A percentile compares a stretch with the other conserved stretches of the same genome.
Evolutionary conservation across 306 rosid genomes (phyloP).

Genomic region (Pterocarpus macrocarpus): DNA sequence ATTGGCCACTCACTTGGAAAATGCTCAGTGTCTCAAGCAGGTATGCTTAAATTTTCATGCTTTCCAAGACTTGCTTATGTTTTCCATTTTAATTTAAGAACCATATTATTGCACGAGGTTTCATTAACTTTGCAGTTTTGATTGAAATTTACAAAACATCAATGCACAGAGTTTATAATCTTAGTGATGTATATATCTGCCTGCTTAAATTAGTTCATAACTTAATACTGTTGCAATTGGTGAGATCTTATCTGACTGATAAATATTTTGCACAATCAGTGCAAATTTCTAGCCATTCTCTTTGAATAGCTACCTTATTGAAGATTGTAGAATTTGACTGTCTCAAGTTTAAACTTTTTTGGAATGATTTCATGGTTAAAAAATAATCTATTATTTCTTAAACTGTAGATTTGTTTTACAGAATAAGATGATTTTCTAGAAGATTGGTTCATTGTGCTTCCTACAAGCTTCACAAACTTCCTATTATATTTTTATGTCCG

Average conservation of each 20-base stretch:
- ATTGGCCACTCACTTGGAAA: slow-evolving; percentile 74
- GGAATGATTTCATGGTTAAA: slow-evolving; percentile 11
- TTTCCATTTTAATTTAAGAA: slow-evolving; percentile 2
- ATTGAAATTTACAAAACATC: slow-evolving; percentile 15
- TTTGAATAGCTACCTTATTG: background rate
- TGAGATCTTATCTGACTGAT: slow-evolving; percentile 32
- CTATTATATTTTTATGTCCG: background rate
- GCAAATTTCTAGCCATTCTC: slow-evolving; percentile 2
- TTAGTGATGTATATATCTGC: slow-evolving; percentile 8
- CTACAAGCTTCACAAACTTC: background rate
- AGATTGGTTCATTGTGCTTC: background rate
- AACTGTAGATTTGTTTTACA: background rate
- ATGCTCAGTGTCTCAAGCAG: slow-evolving; percentile 69
- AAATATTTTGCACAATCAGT: slow-evolving; percentile 7
- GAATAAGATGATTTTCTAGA: background rate
- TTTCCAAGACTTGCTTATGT: background rate
- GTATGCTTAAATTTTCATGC: slow-evolving; percentile 48
- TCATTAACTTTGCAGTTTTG: slow-evolving; percentile 16
- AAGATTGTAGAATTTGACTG: slow-evolving; percentile 9
- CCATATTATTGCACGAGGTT: slow-evolving; percentile 6
- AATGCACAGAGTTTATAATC: background rate
- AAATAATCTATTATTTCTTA: background rate
- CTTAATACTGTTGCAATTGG: slow-evolving; percentile 20
- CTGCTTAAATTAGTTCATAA: slow-evolving; percentile 5
- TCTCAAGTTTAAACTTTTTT: background rate